Conservation (phyloP, 352 stramenopile genomes). For the Globisporangium iwayamae region DNA sequence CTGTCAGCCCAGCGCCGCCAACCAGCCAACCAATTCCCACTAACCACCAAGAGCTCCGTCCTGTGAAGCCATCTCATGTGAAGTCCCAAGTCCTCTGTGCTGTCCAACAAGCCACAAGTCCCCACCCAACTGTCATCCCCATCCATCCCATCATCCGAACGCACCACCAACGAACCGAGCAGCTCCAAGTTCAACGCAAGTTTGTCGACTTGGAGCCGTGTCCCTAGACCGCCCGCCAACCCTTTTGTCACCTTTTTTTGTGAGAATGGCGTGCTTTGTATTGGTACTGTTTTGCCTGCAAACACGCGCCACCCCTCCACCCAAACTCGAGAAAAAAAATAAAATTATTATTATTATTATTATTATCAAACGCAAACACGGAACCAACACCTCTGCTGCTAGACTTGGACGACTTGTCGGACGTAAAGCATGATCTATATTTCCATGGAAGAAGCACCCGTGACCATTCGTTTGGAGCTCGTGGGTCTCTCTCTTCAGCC, state of each 20-base stretch:
- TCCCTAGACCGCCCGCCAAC: conserved; percentile 2
- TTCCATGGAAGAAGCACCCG: conserved; percentile 5
- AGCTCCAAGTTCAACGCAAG: conserved; percentile 1
- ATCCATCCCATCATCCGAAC: background rate
- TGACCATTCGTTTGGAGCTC: conserved; percentile 13
- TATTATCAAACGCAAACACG: conserved; percentile 7
- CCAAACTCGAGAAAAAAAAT: conserved; percentile 15
- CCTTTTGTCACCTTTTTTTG: conserved; percentile 14
- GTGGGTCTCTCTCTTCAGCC: background rate
- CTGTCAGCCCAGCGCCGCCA: background rate
- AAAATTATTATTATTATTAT: conserved; percentile 37
- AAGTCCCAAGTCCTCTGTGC: conserved; percentile 11
- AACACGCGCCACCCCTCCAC: conserved; percentile 4
- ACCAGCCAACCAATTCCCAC: background rate
- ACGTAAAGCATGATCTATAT: background rate
- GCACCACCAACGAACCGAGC: background rate
- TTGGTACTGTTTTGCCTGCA: conserved; percentile 16
- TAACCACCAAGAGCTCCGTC: background rate
- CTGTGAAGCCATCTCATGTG: background rate
- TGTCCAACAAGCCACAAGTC: background rate
- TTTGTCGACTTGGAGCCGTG: conserved; percentile 1
- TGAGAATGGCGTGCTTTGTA: conserved; percentile 11
- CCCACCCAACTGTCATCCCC: background rate
- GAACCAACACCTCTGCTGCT: background rate
- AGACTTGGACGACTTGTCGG: background rate